These are phyloP conservation scores for Crithidia expoeki DNA, from an alignment of 208 protist genomes.

Conservation along the genomic window DNA sequence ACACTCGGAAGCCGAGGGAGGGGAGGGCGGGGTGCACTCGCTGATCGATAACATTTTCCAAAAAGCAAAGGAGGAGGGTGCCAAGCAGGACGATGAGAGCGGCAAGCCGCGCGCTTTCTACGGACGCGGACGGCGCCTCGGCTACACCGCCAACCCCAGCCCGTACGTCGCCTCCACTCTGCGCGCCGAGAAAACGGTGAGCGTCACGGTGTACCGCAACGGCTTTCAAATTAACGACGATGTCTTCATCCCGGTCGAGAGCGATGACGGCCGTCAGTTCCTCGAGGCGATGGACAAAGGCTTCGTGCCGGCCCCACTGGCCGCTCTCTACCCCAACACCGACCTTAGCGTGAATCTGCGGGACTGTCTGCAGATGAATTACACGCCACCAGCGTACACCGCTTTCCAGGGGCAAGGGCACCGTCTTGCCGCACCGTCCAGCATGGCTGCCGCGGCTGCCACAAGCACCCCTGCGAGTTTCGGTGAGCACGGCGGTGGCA, in stretches of 20 bases:
- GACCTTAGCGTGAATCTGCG: conserved; percentile 65
- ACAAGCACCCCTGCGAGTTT: neutral
- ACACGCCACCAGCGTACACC: conserved; percentile 42
- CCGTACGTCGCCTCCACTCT: conserved; percentile 67
- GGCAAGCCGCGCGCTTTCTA: conserved; percentile 58
- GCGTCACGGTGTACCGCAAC: conserved; percentile 71
- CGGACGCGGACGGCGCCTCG: conserved; percentile 73
- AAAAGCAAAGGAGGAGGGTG: conserved; percentile 36
- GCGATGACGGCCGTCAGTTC: conserved; percentile 49
- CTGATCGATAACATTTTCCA: conserved; percentile 45
- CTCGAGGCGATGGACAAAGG: conserved; percentile 63
- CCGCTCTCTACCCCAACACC: conserved; percentile 57
- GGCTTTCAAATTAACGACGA: conserved; percentile 65
- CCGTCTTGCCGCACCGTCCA: conserved; percentile 37
- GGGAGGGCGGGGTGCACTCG: conserved; percentile 16
- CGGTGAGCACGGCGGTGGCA: neutral
- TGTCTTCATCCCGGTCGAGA: conserved; percentile 50
- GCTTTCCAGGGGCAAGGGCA: conserved; percentile 71
- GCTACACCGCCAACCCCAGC: conserved; percentile 68
- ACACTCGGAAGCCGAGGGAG: neutral
- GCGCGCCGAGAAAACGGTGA: conserved; percentile 48
- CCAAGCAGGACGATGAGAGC: conserved; percentile 14
- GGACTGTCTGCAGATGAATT: conserved; percentile 60
- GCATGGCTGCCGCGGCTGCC: conserved; percentile 1
- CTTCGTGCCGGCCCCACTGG: conserved; percentile 56